A percentile compares a stretch with the other conserved stretches of the same genome.
Conservation (phyloP, 1,284 basidiomycete genomes). For the Entoloma clypeatum region DNA sequence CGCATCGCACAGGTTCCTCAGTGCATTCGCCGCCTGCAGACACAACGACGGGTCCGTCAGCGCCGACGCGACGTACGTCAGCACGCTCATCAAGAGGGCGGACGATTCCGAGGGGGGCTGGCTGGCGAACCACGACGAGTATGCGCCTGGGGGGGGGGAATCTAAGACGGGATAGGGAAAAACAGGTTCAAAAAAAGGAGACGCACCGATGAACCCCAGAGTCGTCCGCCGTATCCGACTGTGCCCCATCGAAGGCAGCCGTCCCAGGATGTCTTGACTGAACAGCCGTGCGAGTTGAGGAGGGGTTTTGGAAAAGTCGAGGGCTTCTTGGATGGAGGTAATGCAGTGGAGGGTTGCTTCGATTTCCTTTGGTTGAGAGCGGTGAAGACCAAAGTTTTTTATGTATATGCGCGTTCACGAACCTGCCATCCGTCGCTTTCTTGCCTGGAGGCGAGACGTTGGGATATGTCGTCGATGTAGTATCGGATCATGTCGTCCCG, state of each 20-base stretch:
- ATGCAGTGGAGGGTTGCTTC: constrained; percentile 84
- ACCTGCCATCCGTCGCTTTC: constrained; percentile 67
- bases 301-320: constrained; percentile 68
- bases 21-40: constrained; percentile 71
- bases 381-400: too few relatives aligned
- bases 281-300: constrained; percentile 67
- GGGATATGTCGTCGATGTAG: constrained; percentile 58
- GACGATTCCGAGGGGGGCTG: constrained; percentile 34
- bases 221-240: constrained; percentile 70
- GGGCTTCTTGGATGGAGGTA: constrained; percentile 81
- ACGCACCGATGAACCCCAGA: constrained; percentile 66
- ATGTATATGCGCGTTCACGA: too few relatives aligned
- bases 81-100: constrained; percentile 52
- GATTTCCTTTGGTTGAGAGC: constrained; percentile 55
- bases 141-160: constrained; percentile 52
- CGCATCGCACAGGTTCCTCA: constrained; percentile 83
- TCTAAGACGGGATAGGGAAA: constrained; percentile 1
- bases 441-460: constrained; percentile 42
- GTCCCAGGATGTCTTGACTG: constrained; percentile 62
- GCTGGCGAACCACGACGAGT: constrained; percentile 77
- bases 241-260: constrained; percentile 60
- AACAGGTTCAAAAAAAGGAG: background rate
- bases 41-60: constrained; percentile 63
- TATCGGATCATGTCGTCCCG: constrained; percentile 76
- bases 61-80: constrained; percentile 72